Evolutionary conservation across 225 moss, liverwort and hornwort species (phyloP).

Genomic region (Climacium dendroides): DNA sequence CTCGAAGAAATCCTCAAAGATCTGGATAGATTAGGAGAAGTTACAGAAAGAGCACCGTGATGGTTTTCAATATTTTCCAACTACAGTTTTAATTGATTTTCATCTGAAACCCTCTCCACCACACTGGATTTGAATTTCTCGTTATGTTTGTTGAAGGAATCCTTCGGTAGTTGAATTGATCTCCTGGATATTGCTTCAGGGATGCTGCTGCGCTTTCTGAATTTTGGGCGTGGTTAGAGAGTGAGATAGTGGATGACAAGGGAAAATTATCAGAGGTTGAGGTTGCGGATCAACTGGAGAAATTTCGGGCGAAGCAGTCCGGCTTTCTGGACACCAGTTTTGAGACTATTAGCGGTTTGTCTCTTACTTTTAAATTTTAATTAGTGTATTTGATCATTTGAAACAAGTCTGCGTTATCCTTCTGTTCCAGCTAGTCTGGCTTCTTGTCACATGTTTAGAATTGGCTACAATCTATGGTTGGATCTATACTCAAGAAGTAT

Average conservation of each 20-base stretch:
- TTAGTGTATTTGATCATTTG: neutral
- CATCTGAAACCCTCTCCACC: neutral
- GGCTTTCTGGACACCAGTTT: conserved; percentile 97
- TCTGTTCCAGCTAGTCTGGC: neutral
- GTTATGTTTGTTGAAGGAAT: neutral
- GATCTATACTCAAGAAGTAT: neutral
- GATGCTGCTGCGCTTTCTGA: conserved; percentile 88
- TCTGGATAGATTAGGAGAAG: neutral
- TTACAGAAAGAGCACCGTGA: neutral
- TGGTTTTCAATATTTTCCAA: neutral
- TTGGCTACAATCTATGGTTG: neutral
- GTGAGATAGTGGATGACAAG: conserved; percentile 53
- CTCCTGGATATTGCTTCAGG: conserved; percentile 27
- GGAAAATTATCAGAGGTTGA: conserved; percentile 73
- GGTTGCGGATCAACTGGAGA: conserved; percentile 71
- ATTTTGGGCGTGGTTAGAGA: conserved; percentile 83
- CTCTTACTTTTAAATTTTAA: neutral
- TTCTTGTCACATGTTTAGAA: neutral
- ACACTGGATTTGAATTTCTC: neutral
- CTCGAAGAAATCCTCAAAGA: neutral
- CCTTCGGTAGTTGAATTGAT: neutral
- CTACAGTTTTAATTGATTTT: neutral
- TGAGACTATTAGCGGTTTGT: conserved; percentile 84
- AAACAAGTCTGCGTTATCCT: neutral
- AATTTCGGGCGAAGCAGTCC: conserved; percentile 80